These are phyloP conservation scores for Heterobasidion occidentale DNA, from an alignment of 1,284 basidiomycete species.

Conservation along the genomic window DNA sequence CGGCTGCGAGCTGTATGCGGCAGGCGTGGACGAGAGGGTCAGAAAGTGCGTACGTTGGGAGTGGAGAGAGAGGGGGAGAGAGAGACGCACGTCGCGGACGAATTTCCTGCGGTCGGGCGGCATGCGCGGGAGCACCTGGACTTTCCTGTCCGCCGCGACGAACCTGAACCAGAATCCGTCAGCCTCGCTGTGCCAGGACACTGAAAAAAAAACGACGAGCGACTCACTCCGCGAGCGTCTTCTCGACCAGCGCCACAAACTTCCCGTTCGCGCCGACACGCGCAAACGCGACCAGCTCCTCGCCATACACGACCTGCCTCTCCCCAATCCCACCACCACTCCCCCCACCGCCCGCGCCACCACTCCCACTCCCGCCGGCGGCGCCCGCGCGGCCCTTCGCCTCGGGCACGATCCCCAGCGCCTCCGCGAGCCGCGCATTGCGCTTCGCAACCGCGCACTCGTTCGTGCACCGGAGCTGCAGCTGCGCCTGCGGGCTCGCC, in stretches of 20 bases:
- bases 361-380: no score
- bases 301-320: slow-evolving; percentile 44
- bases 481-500: slow-evolving; percentile 28
- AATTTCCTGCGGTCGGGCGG: slow-evolving; percentile 71
- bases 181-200: slow-evolving; percentile 1
- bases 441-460: slow-evolving; percentile 80
- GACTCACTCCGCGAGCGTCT: slow-evolving; percentile 69
- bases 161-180: slow-evolving; percentile 38
- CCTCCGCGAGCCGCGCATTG: slow-evolving; percentile 81
- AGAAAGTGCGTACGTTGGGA: neutral
- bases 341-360: no score
- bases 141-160: slow-evolving; percentile 56
- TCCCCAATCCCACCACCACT: no score
- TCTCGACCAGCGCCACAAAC: slow-evolving; percentile 71
- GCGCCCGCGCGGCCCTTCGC: slow-evolving; percentile 18
- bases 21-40: no score
- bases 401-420: slow-evolving; percentile 69
- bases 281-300: slow-evolving; percentile 57
- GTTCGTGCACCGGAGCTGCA: slow-evolving; percentile 58
- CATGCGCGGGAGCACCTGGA: slow-evolving; percentile 78
- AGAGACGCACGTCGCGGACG: slow-evolving; percentile 53
- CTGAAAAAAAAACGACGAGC: neutral
- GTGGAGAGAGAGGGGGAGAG: neutral
- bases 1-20: slow-evolving; percentile 55
- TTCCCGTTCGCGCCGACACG: slow-evolving; percentile 40